Evolutionary conservation across 768 basidiomycete genomes (phyloP).

Genomic region (Chalciporus sphaerocephalus): DNA sequence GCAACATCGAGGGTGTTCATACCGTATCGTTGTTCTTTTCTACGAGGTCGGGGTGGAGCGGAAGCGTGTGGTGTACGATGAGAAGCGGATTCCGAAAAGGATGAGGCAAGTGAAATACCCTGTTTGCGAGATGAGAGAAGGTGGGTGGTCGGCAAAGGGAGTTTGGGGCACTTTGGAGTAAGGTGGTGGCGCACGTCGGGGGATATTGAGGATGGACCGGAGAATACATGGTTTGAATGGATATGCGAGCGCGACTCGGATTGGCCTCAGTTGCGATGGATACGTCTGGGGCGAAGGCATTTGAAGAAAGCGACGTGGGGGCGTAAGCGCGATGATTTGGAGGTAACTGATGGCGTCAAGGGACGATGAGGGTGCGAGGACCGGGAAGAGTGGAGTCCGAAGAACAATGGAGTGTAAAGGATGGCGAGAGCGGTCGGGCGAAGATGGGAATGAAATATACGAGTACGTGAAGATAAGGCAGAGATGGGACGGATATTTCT

Average conservation of each 20-base stretch:
- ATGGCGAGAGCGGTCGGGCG: not conserved
- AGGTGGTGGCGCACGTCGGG: too few relatives aligned
- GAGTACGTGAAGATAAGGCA: not conserved
- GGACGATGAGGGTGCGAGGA: not conserved
- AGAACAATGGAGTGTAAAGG: not conserved
- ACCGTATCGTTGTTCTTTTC: not conserved
- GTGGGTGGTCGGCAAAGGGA: too few relatives aligned
- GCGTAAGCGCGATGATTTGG: too few relatives aligned
- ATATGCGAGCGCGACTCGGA: too few relatives aligned
- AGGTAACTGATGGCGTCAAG: too few relatives aligned
- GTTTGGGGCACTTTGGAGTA: too few relatives aligned
- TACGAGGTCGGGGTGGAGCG: not conserved
- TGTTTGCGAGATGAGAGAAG: not conserved
- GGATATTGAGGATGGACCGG: too few relatives aligned
- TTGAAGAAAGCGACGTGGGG: too few relatives aligned
- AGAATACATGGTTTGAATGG: too few relatives aligned
- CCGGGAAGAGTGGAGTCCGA: not conserved
- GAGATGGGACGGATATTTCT: not conserved
- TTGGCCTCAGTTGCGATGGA: too few relatives aligned
- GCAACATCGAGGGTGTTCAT: not conserved
- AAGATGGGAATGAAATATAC: not conserved
- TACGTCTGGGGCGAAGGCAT: too few relatives aligned
- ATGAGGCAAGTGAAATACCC: not conserved
- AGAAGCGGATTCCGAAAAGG: not conserved
- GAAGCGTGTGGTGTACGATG: not conserved